Percentiles rank a stretch among this genome's conserved stretches.
Evolutionary conservation across 371 early-diverging fungal genomes (phyloP).

Genomic region (Batrachochytrium dendrobatidis): DNA sequence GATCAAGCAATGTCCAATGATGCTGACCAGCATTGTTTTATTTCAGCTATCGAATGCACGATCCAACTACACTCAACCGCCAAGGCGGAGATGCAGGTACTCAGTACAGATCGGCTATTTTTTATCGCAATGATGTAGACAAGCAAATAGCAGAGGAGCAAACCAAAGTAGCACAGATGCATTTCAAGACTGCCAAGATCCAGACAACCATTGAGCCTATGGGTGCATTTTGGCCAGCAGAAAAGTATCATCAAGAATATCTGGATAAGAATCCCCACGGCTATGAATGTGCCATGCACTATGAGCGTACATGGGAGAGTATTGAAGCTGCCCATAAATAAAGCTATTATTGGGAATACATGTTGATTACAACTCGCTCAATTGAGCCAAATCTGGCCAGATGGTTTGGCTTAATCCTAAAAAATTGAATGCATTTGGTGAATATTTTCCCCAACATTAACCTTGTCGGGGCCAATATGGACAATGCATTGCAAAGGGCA

Average conservation of each 20-base stretch:
- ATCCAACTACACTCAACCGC: constrained; percentile 55
- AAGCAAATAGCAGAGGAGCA: constrained; percentile 62
- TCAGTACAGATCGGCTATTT: constrained; percentile 86
- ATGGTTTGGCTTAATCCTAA: too few species aligned
- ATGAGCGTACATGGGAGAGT: constrained; percentile 38
- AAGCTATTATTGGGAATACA: too few species aligned
- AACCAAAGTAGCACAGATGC: constrained; percentile 42
- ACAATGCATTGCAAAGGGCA: too few species aligned
- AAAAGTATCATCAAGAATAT: constrained; percentile 79
- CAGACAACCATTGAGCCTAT: constrained; percentile 46
- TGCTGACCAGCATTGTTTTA: neutral
- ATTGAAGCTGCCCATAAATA: too few species aligned
- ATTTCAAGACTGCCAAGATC: constrained; percentile 46
- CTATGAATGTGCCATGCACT: constrained; percentile 45
- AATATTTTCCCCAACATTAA: too few species aligned
- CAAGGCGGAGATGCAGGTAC: constrained; percentile 68
- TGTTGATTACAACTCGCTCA: too few species aligned
- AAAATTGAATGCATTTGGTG: too few species aligned
- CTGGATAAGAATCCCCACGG: constrained; percentile 47
- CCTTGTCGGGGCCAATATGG: too few species aligned
- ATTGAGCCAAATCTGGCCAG: too few species aligned
- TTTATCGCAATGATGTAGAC: constrained; percentile 69
- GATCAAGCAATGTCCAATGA: neutral
- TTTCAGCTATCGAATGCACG: constrained; percentile 76
- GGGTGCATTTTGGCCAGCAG: constrained; percentile 73